Percentiles rank a stretch among this genome's conserved stretches.
These are phyloP conservation scores for Leucosporidium yakuticum DNA, from an alignment of 768 basidiomycete genomes.

Conservation along the genomic window DNA sequence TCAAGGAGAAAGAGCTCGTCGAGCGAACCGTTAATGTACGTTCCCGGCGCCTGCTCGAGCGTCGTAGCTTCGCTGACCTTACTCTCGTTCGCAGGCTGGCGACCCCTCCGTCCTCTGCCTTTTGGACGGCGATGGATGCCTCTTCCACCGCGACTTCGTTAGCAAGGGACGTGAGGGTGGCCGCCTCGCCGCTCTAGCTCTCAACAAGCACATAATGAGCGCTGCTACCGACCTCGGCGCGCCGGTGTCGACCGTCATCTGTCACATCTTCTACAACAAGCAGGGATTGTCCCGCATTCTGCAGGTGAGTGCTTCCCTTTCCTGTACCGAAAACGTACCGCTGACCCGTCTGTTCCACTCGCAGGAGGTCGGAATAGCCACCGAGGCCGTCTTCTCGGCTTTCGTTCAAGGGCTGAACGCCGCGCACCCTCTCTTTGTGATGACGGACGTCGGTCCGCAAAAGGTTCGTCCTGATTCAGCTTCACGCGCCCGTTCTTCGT, in stretches of 20 bases:
- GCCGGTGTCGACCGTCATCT: not conserved
- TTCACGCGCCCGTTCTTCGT: not conserved
- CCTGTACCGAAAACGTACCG: too few species aligned
- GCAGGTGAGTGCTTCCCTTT: slow-evolving; percentile 3
- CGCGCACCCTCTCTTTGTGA: slow-evolving; percentile 20
- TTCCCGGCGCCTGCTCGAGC: not conserved
- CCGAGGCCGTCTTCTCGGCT: slow-evolving; percentile 7
- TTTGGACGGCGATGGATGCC: slow-evolving; percentile 33
- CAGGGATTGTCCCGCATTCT: slow-evolving; percentile 1
- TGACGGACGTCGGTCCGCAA: slow-evolving; percentile 25
- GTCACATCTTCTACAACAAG: slow-evolving; percentile 18
- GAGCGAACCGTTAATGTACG: slow-evolving; percentile 26
- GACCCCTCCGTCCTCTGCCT: slow-evolving; percentile 20
- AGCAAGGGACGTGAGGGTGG: slow-evolving; percentile 26
- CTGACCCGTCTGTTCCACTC: not conserved
- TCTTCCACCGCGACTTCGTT: slow-evolving; percentile 23
- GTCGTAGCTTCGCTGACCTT: not conserved
- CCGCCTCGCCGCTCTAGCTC: slow-evolving; percentile 12
- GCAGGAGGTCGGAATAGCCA: slow-evolving; percentile 19
- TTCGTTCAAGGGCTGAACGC: slow-evolving; percentile 26
- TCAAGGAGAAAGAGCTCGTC: slow-evolving; percentile 1
- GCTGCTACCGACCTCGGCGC: not conserved
- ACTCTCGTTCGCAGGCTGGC: not conserved
- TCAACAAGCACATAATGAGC: slow-evolving; percentile 9
- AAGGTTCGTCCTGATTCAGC: slow-evolving; percentile 1